These are phyloP conservation scores for Ophiostoma triangulosporum DNA, from an alignment of 2,329 filamentous ascomycete species.

Conservation along the genomic window DNA sequence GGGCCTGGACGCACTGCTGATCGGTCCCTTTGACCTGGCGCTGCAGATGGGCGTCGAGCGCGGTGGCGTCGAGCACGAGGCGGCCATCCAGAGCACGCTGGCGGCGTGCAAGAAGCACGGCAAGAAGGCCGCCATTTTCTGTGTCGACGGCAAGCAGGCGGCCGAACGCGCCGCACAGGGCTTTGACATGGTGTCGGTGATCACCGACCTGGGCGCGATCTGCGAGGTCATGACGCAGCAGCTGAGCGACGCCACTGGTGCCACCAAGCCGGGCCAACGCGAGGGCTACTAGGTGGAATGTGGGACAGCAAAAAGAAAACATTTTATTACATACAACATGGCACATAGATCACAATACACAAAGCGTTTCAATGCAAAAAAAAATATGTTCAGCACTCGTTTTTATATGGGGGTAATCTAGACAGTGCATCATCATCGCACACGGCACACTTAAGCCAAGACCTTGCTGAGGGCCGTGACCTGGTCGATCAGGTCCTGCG, in stretches of 20 bases:
- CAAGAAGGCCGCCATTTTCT: constrained; percentile 29
- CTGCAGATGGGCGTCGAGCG: constrained; percentile 22
- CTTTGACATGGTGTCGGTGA: constrained; percentile 27
- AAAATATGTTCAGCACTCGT: background rate
- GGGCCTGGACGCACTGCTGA: constrained; percentile 27
- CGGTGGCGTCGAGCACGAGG: constrained; percentile 24
- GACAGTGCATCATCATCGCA: background rate
- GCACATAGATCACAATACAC: background rate
- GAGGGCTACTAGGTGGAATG: background rate
- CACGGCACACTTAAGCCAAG: constrained; percentile 6
- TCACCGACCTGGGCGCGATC: constrained; percentile 23
- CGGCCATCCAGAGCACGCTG: constrained; percentile 23
- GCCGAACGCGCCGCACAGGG: constrained; percentile 21
- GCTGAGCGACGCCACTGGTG: constrained; percentile 20
- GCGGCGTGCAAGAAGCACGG: constrained; percentile 22
- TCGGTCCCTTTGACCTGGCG: constrained; percentile 22
- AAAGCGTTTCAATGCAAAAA: background rate
- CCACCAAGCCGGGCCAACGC: background rate
- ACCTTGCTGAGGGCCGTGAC: constrained; percentile 29
- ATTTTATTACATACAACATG: background rate
- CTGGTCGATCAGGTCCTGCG: constrained; percentile 35
- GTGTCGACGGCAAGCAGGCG: constrained; percentile 24
- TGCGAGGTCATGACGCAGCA: constrained; percentile 21
- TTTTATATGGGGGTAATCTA: background rate
- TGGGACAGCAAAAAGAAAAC: no score